phyloP scores from a whole-genome alignment of 768 basidiomycete genomes.

The Stropharia rugosoannulata region DNA sequence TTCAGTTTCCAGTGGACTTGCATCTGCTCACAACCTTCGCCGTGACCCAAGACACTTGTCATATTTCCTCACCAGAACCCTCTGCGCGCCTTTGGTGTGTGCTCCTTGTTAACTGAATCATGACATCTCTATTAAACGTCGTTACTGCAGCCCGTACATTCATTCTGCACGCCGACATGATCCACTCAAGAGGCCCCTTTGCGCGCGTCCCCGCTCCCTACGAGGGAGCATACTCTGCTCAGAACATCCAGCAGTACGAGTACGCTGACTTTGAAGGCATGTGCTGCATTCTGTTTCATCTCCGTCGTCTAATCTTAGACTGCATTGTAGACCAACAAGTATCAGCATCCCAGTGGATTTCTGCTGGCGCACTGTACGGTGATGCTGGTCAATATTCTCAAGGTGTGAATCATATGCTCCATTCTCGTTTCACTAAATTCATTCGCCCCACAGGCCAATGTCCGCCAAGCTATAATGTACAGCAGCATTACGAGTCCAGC shows the following conservation, averaged over 20 bases:
- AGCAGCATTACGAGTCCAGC: conserved; percentile 9
- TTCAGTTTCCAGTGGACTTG: conserved; percentile 3
- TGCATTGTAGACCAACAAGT: conserved; percentile 16
- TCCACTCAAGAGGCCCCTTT: background rate
- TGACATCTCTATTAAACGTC: conserved; percentile 12
- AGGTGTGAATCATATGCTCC: conserved; percentile 9
- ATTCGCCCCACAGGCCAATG: conserved; percentile 17
- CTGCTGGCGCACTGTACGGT: conserved; percentile 18
- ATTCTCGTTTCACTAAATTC: conserved; percentile 2
- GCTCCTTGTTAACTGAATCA: conserved; percentile 17
- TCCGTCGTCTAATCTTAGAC: too few species aligned
- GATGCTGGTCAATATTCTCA: conserved; percentile 26
- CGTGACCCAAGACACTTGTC: conserved; percentile 3
- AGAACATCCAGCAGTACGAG: too few species aligned
- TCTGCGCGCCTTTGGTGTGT: conserved; percentile 19
- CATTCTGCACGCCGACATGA: conserved; percentile 20
- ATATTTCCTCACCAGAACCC: conserved; percentile 21
- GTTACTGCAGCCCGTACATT: conserved; percentile 12
- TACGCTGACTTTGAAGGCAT: too few species aligned
- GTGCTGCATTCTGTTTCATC: too few species aligned
- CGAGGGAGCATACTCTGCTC: too few species aligned
- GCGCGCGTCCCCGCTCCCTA: too few species aligned
- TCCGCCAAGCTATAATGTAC: conserved; percentile 18
- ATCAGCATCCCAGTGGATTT: conserved; percentile 23
- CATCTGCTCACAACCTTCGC: conserved; percentile 10